phyloP scores from a whole-genome alignment of 768 basidiomycete genomes.

The Termitomyces bulborhizus region DNA sequence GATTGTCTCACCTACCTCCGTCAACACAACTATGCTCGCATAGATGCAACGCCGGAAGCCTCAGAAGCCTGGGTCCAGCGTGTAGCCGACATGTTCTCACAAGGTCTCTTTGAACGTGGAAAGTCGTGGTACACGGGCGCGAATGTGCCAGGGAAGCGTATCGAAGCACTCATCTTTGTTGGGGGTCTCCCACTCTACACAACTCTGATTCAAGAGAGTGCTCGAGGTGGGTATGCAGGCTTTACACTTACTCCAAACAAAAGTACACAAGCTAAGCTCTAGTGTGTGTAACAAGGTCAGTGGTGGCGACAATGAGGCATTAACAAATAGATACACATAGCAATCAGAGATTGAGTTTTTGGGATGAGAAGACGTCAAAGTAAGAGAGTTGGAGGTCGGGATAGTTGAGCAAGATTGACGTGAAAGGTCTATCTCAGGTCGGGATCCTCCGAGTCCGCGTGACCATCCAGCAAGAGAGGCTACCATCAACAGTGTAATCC shows the following conservation, averaged over 20 bases:
- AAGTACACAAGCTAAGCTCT: neutral
- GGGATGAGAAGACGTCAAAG: too few relatives aligned
- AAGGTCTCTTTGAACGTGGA: conserved; percentile 12
- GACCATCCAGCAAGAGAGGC: too few relatives aligned
- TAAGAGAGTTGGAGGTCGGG: too few relatives aligned
- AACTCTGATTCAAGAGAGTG: conserved; percentile 12
- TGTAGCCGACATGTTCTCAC: neutral
- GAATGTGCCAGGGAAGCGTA: conserved; percentile 11
- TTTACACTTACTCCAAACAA: conserved; percentile 3
- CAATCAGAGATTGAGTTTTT: too few relatives aligned
- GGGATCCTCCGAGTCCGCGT: too few relatives aligned
- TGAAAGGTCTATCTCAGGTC: too few relatives aligned
- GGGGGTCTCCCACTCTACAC: conserved; percentile 17
- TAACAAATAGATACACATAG: too few relatives aligned
- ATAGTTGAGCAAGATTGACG: too few relatives aligned
- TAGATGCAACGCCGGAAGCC: neutral
- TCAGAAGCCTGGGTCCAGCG: neutral
- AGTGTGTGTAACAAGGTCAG: neutral
- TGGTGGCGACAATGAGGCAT: too few relatives aligned
- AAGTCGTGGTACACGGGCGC: conserved; percentile 16
- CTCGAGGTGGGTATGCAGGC: conserved; percentile 13
- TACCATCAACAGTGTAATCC: conserved; percentile 33
- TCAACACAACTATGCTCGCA: neutral
- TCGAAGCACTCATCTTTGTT: conserved; percentile 16
- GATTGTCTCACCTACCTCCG: neutral